These are phyloP conservation scores for Trametes coccinea DNA, from an alignment of 768 basidiomycete species.

Conservation along the genomic window DNA sequence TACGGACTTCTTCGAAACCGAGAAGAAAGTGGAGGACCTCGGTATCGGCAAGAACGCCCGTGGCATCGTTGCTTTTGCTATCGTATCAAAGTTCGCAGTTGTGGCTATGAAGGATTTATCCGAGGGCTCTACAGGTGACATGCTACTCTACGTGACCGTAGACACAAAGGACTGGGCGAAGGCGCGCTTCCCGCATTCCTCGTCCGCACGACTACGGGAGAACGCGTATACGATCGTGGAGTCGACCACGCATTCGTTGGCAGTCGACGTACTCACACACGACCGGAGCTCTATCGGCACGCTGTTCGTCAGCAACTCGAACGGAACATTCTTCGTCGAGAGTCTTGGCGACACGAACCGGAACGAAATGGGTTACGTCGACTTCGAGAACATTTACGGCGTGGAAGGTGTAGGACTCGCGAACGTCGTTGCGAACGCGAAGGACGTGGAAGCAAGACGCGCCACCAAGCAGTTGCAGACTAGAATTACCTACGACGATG, in stretches of 20 bases:
- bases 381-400: constrained; percentile 87
- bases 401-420: constrained; percentile 90
- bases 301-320: constrained; percentile 92
- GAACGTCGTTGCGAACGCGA: constrained; percentile 81
- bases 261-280: constrained; percentile 87
- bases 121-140: constrained; percentile 59
- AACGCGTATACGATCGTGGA: constrained; percentile 97
- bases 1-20: constrained; percentile 76
- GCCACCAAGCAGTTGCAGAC: constrained; percentile 75
- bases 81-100: constrained; percentile 90
- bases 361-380: constrained; percentile 85
- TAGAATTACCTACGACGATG: constrained; percentile 89
- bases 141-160: constrained; percentile 83
- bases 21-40: constrained; percentile 74
- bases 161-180: constrained; percentile 85
- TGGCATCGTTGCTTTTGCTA: constrained; percentile 91
- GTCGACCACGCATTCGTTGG: constrained; percentile 89
- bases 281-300: constrained; percentile 73
- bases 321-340: constrained; percentile 93
- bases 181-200: constrained; percentile 91
- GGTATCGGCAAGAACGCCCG: constrained; percentile 83
- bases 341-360: constrained; percentile 91
- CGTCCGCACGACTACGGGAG: constrained; percentile 73
- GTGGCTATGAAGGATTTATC: constrained; percentile 80
- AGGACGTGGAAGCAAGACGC: constrained; percentile 75